Percentiles rank a stretch among this genome's conserved stretches.
Conservation (phyloP, 352 stramenopile species). For the Phytopythium chamaehyphon region DNA sequence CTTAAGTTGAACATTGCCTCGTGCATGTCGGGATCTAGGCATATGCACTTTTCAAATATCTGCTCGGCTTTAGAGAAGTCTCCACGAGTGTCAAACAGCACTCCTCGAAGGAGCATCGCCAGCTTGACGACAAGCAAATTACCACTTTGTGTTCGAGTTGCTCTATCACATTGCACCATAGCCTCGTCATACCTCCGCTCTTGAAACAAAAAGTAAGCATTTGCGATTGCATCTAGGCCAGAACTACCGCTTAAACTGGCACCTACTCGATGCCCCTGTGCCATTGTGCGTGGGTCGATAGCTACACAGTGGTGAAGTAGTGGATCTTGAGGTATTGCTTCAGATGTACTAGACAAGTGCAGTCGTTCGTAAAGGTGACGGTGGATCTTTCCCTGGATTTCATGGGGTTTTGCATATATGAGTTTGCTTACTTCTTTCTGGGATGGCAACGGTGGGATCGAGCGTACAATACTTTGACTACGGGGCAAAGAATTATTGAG, state of each 20-base stretch:
- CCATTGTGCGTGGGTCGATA: constrained; percentile 46
- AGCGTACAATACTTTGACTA: constrained; percentile 14
- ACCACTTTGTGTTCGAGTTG: constrained; percentile 40
- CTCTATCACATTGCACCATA: constrained; percentile 45
- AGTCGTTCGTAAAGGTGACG: constrained; percentile 50
- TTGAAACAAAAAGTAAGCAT: constrained; percentile 52
- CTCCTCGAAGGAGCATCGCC: constrained; percentile 48
- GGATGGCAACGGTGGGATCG: constrained; percentile 51
- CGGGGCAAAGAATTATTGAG: not conserved
- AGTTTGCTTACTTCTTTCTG: constrained; percentile 51
- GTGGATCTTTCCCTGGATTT: constrained; percentile 61
- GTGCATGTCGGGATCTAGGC: constrained; percentile 48
- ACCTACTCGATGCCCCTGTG: not conserved
- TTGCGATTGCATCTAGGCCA: constrained; percentile 8
- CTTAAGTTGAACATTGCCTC: constrained; percentile 65
- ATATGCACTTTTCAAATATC: constrained; percentile 37
- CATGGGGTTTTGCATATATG: constrained; percentile 63
- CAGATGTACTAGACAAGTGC: constrained; percentile 31
- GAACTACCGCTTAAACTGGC: not conserved
- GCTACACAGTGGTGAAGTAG: constrained; percentile 61
- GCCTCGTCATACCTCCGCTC: constrained; percentile 59
- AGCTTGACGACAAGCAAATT: constrained; percentile 58
- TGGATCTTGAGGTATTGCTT: constrained; percentile 52
- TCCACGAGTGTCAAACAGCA: constrained; percentile 49
- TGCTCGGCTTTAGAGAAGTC: constrained; percentile 37